These are phyloP conservation scores for Scheffersomyces lignosus DNA, from an alignment of 805 yeast genomes.

Conservation along the genomic window DNA sequence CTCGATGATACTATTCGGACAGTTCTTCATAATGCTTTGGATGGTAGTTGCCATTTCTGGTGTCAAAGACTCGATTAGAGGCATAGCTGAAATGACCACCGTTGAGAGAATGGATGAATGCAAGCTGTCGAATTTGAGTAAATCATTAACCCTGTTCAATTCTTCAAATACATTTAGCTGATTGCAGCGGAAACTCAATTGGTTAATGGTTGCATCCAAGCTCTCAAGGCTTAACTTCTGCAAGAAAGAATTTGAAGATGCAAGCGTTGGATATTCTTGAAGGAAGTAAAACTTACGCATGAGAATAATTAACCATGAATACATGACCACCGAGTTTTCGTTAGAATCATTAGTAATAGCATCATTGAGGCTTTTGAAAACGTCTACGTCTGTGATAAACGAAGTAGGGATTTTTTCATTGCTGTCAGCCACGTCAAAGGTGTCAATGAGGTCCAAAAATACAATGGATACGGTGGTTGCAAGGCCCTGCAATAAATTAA, in stretches of 20 bases:
- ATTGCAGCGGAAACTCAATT: constrained; percentile 41
- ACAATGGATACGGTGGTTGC: constrained; percentile 50
- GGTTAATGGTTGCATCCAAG: constrained; percentile 21
- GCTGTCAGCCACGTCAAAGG: constrained; percentile 29
- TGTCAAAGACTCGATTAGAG: constrained; percentile 45
- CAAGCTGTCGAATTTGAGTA: constrained; percentile 49
- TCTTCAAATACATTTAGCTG: constrained; percentile 46
- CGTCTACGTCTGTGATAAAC: constrained; percentile 27
- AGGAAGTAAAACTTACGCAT: constrained; percentile 50
- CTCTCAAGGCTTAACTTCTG: constrained; percentile 5
- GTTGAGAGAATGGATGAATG: constrained; percentile 52
- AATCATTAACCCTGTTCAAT: constrained; percentile 39
- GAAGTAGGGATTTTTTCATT: neutral
- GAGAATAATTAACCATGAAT: constrained; percentile 66
- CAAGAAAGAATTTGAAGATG: constrained; percentile 1
- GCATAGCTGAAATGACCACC: constrained; percentile 46
- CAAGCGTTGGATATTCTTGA: constrained; percentile 34
- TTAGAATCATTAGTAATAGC: constrained; percentile 34
- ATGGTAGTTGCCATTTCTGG: constrained; percentile 45
- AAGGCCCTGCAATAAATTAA: constrained; percentile 43
- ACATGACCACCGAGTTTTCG: constrained; percentile 51
- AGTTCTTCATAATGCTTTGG: constrained; percentile 39
- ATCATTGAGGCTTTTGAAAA: constrained; percentile 42
- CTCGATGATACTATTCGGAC: constrained; percentile 46
- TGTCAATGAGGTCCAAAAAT: constrained; percentile 57